Evolutionary conservation across 2,329 filamentous ascomycete species (phyloP).

Genomic region (Didymella lethalis): DNA sequence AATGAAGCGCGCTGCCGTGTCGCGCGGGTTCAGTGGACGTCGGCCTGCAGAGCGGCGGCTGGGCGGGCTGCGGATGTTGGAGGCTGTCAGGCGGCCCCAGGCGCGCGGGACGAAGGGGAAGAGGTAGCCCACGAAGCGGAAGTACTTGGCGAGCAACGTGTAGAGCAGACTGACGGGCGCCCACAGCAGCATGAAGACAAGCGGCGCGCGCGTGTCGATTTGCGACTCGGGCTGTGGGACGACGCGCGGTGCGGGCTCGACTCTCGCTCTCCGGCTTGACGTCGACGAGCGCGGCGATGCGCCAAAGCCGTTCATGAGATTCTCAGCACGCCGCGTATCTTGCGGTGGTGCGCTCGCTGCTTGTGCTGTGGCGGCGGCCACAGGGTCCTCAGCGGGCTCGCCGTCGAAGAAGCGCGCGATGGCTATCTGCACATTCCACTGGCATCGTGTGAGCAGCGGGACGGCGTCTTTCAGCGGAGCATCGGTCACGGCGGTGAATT

Average conservation of each 20-base stretch:
- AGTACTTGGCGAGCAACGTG: slow-evolving; percentile 71
- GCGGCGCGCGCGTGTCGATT: slow-evolving; percentile 72
- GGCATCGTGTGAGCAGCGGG: slow-evolving; percentile 79
- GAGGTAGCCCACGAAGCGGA: slow-evolving; percentile 77
- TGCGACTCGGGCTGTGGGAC: slow-evolving; percentile 76
- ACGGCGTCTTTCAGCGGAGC: slow-evolving; percentile 80
- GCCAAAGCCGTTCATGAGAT: slow-evolving; percentile 65
- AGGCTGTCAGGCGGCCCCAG: slow-evolving; percentile 61
- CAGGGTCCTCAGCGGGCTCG: slow-evolving; percentile 77
- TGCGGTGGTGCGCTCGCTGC: slow-evolving; percentile 53
- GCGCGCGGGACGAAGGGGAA: slow-evolving; percentile 80
- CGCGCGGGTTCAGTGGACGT: slow-evolving; percentile 79
- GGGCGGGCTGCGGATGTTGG: slow-evolving; percentile 54
- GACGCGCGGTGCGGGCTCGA: slow-evolving; percentile 81
- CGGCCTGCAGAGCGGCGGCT: slow-evolving; percentile 68
- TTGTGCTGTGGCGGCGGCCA: slow-evolving; percentile 69
- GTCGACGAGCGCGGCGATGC: slow-evolving; percentile 41
- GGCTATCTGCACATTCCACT: slow-evolving; percentile 98
- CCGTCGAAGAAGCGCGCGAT: slow-evolving; percentile 98
- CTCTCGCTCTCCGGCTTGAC: slow-evolving; percentile 46
- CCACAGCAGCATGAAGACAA: slow-evolving; percentile 79
- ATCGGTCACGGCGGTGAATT: slow-evolving; percentile 87
- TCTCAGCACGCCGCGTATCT: slow-evolving; percentile 72
- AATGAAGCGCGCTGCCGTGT: slow-evolving; percentile 87
- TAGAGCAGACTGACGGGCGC: slow-evolving; percentile 83